A percentile compares a stretch with the other conserved stretches of the same genome.
phyloP scores from a whole-genome alignment of 306 rosid genomes.

The Aeschynomene evenia region DNA sequence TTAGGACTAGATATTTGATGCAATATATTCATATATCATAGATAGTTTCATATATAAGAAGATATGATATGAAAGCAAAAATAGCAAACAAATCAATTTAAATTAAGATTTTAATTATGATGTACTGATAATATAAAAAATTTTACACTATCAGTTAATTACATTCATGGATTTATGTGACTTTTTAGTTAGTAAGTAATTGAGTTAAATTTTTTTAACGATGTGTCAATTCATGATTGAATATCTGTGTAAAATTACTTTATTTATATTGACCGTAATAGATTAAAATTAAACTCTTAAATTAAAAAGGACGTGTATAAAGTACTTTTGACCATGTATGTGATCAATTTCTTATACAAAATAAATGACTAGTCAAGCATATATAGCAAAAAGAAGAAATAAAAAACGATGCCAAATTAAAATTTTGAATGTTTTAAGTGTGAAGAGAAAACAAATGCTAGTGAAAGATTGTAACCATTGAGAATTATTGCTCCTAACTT shows the following conservation, averaged over 20 bases:
- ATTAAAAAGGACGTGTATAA: not conserved
- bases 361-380: conserved; percentile 1
- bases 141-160: no score
- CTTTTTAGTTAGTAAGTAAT: no score
- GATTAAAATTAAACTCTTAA: no score
- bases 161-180: no score
- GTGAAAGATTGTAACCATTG: not conserved
- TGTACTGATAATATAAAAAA: no score
- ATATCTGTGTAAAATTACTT: no score
- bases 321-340: not conserved
- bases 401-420: not conserved
- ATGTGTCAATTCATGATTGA: no score
- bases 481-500: not conserved
- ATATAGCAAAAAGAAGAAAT: not conserved
- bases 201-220: no score
- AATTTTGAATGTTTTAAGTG: not conserved
- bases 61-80: not conserved
- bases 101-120: no score
- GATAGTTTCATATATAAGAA: not conserved
- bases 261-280: no score
- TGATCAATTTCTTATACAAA: not conserved
- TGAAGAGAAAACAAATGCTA: not conserved
- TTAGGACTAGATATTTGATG: conserved; percentile 10
- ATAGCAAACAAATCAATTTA: not conserved
- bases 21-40: not conserved